Evolutionary conservation across 73 alveolate genomes (phyloP).

Genomic region (Urostyla sp.): DNA sequence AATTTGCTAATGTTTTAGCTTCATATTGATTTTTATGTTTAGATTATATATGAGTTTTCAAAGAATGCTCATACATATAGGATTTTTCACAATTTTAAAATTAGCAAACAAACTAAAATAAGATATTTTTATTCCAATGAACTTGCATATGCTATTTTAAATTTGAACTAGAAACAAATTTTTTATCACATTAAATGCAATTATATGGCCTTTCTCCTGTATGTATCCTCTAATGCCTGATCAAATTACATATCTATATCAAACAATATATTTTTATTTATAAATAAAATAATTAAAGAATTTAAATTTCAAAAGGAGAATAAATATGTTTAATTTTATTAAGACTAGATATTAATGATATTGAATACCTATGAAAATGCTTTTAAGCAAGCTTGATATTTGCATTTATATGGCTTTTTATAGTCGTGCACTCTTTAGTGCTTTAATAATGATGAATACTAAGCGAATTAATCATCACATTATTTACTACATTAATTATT

Average conservation of each 20-base stretch:
- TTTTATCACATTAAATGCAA: conserved; percentile 56
- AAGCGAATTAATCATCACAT: conserved; percentile 59
- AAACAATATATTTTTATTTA: not conserved
- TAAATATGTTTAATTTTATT: not conserved
- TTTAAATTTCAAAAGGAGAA: not conserved
- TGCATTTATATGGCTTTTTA: conserved; percentile 62
- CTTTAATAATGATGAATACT: conserved; percentile 60
- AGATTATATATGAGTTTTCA: conserved; percentile 9
- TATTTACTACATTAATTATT: not conserved
- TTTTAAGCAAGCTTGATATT: conserved; percentile 39
- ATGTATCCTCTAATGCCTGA: conserved; percentile 69
- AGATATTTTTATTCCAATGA: conserved; percentile 39
- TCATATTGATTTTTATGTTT: not conserved
- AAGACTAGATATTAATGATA: not conserved
- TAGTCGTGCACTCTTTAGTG: conserved; percentile 72
- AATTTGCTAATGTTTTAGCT: not conserved
- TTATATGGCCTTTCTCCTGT: conserved; percentile 67
- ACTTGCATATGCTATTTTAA: conserved; percentile 65
- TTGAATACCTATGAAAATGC: conserved; percentile 54
- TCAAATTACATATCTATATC: conserved; percentile 53
- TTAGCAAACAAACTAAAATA: conserved; percentile 15
- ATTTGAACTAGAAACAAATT: conserved; percentile 67
- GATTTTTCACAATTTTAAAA: conserved; percentile 14
- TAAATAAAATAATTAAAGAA: no score
- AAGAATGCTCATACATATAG: not conserved